Conservation (phyloP, 225 moss, liverwort and hornwort species). For the Ulota crispa region DNA sequence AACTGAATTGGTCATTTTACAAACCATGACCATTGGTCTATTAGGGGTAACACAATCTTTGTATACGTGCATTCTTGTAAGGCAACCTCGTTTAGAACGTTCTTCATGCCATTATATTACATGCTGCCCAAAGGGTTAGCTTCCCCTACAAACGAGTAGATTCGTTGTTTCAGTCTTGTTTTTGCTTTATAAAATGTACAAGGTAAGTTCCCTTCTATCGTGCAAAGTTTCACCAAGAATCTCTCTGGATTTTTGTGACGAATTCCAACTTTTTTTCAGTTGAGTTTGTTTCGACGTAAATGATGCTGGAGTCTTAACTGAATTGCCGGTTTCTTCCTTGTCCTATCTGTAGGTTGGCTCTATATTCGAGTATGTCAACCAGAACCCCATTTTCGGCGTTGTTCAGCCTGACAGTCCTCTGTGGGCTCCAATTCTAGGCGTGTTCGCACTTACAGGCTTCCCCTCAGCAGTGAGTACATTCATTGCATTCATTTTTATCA, state of each 20-base stretch:
- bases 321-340: background rate
- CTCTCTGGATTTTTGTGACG: background rate
- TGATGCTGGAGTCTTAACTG: background rate
- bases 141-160: background rate
- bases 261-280: background rate
- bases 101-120: background rate
- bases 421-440: slow-evolving; percentile 78
- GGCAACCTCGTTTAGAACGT: background rate
- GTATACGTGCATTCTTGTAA: background rate
- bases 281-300: background rate
- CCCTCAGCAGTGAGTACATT: slow-evolving; percentile 71
- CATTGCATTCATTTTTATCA: background rate
- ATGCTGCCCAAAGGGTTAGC: background rate
- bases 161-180: background rate
- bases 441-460: slow-evolving; percentile 76
- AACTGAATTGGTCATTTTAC: background rate
- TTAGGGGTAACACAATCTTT: background rate
- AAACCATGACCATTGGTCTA: background rate
- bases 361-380: slow-evolving; percentile 83
- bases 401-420: slow-evolving; percentile 73
- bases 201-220: background rate
- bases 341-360: slow-evolving; percentile 74
- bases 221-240: background rate
- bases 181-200: background rate
- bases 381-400: slow-evolving; percentile 78